These are phyloP conservation scores for Fusarium sp. DNA, from an alignment of 2,329 filamentous ascomycete genomes.

Conservation along the genomic window DNA sequence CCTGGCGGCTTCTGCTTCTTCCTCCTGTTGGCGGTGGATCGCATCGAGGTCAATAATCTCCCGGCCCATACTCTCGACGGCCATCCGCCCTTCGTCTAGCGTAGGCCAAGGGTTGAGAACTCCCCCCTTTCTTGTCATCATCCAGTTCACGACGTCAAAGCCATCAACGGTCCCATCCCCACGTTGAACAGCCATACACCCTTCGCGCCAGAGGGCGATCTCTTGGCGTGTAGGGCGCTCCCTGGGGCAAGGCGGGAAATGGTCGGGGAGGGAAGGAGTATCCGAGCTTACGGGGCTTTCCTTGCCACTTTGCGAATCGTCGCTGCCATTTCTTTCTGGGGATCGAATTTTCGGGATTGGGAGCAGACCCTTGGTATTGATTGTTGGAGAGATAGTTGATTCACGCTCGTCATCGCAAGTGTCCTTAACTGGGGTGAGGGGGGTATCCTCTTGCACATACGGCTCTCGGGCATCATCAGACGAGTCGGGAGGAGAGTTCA, in stretches of 20 bases:
- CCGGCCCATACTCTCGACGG: constrained; percentile 31
- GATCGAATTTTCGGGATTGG: background rate
- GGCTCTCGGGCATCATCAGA: background rate
- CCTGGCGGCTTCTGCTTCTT: constrained; percentile 20
- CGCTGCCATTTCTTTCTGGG: constrained; percentile 3
- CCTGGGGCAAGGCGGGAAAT: constrained; percentile 27
- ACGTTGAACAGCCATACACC: constrained; percentile 19
- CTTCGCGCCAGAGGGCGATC: constrained; percentile 32
- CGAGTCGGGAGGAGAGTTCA: background rate
- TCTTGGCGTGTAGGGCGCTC: background rate
- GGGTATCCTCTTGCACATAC: background rate
- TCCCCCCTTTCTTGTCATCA: constrained; percentile 37
- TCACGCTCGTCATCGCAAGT: background rate
- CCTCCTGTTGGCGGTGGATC: constrained; percentile 20
- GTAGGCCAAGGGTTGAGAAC: constrained; percentile 22
- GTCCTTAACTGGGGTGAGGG: background rate
- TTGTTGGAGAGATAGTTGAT: background rate
- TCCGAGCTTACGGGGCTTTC: background rate
- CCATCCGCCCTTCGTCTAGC: constrained; percentile 27
- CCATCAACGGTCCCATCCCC: constrained; percentile 24
- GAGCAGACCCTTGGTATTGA: background rate
- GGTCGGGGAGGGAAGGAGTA: background rate
- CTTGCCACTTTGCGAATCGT: constrained; percentile 4
- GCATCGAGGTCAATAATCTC: constrained; percentile 24
- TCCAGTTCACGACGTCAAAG: constrained; percentile 31